phyloP scores from a whole-genome alignment of 1,139 yeast species.

The Lodderomyces theae region DNA sequence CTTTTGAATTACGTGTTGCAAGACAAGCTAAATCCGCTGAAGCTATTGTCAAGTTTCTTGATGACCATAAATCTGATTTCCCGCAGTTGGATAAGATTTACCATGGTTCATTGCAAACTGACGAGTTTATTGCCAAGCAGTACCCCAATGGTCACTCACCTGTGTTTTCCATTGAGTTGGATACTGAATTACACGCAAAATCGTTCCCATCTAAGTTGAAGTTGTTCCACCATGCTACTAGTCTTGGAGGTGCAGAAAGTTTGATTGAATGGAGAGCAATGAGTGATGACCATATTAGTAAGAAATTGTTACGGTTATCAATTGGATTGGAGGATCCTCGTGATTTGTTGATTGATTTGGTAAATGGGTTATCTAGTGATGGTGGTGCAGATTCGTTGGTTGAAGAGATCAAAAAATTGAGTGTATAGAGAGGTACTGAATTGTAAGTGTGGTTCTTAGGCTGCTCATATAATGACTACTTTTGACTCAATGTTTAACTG shows the following conservation, averaged over 20 bases:
- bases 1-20: constrained; percentile 66
- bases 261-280: constrained; percentile 87
- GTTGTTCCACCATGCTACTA: constrained; percentile 84
- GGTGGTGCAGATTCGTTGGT: constrained; percentile 11
- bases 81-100: constrained; percentile 51
- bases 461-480: not conserved
- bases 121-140: constrained; percentile 61
- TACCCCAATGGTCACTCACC: constrained; percentile 65
- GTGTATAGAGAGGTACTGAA: not conserved
- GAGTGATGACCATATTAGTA: constrained; percentile 57
- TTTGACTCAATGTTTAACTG: too few relatives aligned
- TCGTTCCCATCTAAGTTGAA: constrained; percentile 63
- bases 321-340: constrained; percentile 74
- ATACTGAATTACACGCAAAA: constrained; percentile 54
- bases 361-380: constrained; percentile 16
- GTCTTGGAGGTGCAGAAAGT: constrained; percentile 92
- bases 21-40: constrained; percentile 66
- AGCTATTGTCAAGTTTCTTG: constrained; percentile 58
- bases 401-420: constrained; percentile 10
- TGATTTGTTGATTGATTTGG: constrained; percentile 68
- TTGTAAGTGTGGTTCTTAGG: too few relatives aligned
- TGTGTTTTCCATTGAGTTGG: constrained; percentile 65
- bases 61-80: constrained; percentile 44
- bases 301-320: constrained; percentile 65
- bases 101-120: constrained; percentile 77